Conservation (phyloP, 2,329 filamentous ascomycete species). For the Beauveria sp. region DNA sequence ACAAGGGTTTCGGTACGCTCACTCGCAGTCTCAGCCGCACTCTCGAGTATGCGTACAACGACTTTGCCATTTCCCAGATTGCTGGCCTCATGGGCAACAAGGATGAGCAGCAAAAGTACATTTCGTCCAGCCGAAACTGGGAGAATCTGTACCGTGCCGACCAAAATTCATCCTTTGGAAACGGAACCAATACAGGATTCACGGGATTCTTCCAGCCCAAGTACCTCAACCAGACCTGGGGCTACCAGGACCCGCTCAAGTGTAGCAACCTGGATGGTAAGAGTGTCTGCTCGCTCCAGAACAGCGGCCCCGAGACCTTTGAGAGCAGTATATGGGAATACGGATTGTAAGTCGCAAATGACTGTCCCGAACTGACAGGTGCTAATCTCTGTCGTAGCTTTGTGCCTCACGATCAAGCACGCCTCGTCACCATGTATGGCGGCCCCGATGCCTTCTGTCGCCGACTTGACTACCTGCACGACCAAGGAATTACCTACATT, state of each 20-base stretch:
- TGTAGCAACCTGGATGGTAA: conserved; percentile 48
- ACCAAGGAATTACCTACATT: conserved; percentile 56
- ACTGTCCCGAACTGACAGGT: not conserved
- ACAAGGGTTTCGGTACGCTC: conserved; percentile 57
- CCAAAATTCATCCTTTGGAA: conserved; percentile 44
- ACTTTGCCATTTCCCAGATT: conserved; percentile 60
- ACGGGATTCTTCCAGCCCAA: conserved; percentile 64
- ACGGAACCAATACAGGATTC: conserved; percentile 55
- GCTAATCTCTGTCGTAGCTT: conserved; percentile 25
- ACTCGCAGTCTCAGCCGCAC: conserved; percentile 66
- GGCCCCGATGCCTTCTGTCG: conserved; percentile 48
- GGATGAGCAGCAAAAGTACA: conserved; percentile 52
- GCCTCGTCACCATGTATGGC: conserved; percentile 51
- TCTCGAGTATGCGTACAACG: conserved; percentile 71
- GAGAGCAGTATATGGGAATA: conserved; percentile 69
- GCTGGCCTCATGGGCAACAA: conserved; percentile 48
- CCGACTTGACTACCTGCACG: conserved; percentile 58
- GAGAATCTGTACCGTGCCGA: conserved; percentile 55
- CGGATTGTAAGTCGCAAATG: conserved; percentile 44
- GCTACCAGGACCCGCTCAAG: conserved; percentile 57
- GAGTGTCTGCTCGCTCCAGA: conserved; percentile 52
- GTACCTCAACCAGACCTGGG: conserved; percentile 61
- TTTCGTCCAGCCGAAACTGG: conserved; percentile 56
- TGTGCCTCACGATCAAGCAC: conserved; percentile 45
- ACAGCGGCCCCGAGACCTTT: conserved; percentile 60